A percentile compares a stretch with the other conserved stretches of the same genome.
phyloP scores from a whole-genome alignment of 768 basidiomycete species.

The Omphalotus guepiniiformis region DNA sequence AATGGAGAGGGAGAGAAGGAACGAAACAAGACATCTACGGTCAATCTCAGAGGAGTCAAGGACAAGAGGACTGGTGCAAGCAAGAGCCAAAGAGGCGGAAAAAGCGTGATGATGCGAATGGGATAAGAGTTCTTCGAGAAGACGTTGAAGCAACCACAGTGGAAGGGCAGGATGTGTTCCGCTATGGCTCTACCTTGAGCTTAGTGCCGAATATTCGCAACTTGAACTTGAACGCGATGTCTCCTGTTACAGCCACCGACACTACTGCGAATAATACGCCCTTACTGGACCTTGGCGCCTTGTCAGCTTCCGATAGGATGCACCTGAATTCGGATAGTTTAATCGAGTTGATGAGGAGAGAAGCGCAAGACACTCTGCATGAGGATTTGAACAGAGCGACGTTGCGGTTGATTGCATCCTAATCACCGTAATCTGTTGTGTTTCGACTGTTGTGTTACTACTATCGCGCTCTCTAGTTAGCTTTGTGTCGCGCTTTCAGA shows the following conservation, averaged over 20 bases:
- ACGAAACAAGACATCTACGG: not conserved
- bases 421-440: too few species aligned
- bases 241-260: conserved; percentile 9
- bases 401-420: too few species aligned
- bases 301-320: too few species aligned
- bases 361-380: too few species aligned
- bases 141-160: not conserved
- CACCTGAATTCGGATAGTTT: too few species aligned
- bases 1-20: not conserved
- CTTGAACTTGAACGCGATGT: not conserved
- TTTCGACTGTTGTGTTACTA: too few species aligned
- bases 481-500: too few species aligned
- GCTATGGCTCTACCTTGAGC: conserved; percentile 4
- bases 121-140: not conserved
- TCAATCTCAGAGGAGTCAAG: not conserved
- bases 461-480: too few species aligned
- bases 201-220: not conserved
- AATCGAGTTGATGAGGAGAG: too few species aligned
- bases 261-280: conserved; percentile 4
- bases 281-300: too few species aligned
- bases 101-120: not conserved
- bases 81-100: not conserved
- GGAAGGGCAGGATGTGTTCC: not conserved
- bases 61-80: not conserved
- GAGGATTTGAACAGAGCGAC: too few species aligned